phyloP scores from a whole-genome alignment of 192 early-diverging fungal genomes.

The Geranomyces michiganensis region DNA sequence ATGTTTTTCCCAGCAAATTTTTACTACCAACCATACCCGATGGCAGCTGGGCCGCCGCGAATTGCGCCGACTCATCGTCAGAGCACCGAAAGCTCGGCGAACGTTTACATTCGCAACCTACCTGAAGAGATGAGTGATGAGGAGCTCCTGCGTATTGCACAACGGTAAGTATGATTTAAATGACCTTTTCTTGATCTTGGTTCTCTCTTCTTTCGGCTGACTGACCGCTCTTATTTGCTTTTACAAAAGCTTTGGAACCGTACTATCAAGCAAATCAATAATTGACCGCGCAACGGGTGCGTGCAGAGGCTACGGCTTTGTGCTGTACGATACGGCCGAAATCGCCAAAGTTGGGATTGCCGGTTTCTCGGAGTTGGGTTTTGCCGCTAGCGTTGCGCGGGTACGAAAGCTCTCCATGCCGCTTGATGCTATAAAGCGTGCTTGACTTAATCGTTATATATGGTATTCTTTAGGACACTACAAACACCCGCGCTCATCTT shows the following conservation, averaged over 20 bases:
- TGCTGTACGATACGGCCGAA: slow-evolving; percentile 74
- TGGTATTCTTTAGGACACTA: too few relatives aligned
- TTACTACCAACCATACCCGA: too few relatives aligned
- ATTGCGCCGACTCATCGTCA: too few relatives aligned
- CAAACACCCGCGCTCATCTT: too few relatives aligned
- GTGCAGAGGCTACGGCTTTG: slow-evolving; percentile 91
- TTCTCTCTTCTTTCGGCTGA: too few relatives aligned
- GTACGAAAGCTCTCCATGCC: slow-evolving; percentile 30
- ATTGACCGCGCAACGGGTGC: slow-evolving; percentile 76
- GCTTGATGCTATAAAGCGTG: too few relatives aligned
- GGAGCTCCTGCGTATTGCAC: slow-evolving; percentile 62
- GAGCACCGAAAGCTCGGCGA: slow-evolving; percentile 36
- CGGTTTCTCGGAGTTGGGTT: slow-evolving; percentile 65
- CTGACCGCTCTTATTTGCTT: slow-evolving; percentile 5
- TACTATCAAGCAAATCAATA: slow-evolving; percentile 83
- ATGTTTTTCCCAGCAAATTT: too few relatives aligned
- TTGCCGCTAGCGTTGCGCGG: slow-evolving; percentile 76
- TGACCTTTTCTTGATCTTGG: too few relatives aligned
- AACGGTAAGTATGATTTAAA: slow-evolving; percentile 54
- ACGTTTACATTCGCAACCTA: slow-evolving; percentile 84
- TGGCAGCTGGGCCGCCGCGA: too few relatives aligned
- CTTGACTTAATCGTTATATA: too few relatives aligned
- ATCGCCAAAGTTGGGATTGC: slow-evolving; percentile 71
- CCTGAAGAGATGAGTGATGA: slow-evolving; percentile 70
- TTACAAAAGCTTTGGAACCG: slow-evolving; percentile 61